These are phyloP conservation scores for Rossbeevera mucosa DNA, from an alignment of 768 basidiomycete genomes.

Conservation along the genomic window DNA sequence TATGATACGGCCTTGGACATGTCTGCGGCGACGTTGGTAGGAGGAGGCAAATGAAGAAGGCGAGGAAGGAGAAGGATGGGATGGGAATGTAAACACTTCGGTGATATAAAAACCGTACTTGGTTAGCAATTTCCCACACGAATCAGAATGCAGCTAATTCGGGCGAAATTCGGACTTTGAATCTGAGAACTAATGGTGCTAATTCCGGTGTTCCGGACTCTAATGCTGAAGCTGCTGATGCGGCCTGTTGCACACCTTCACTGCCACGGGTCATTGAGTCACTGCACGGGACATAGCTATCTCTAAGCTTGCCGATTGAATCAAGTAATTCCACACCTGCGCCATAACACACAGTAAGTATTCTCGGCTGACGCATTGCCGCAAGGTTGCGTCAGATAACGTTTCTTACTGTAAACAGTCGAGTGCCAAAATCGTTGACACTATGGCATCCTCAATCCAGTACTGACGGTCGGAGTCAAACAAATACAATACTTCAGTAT, in stretches of 20 bases:
- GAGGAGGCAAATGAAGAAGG: constrained; percentile 13
- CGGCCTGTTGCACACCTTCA: background rate
- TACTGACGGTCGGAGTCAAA: no score
- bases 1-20: constrained; percentile 55
- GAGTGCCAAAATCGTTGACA: no score
- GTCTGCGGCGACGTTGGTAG: constrained; percentile 19
- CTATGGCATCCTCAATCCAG: no score
- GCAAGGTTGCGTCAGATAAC: no score
- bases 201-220: no score
- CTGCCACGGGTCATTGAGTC: background rate
- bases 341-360: no score
- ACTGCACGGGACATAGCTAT: background rate
- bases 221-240: no score
- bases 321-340: background rate
- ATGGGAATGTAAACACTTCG: constrained; percentile 4
- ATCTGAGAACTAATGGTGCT: background rate
- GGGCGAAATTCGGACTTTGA: background rate
- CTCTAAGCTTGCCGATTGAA: background rate
- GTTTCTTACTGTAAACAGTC: no score
- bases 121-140: constrained; percentile 28
- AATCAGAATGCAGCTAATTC: constrained; percentile 1
- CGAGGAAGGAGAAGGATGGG: background rate
- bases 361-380: no score
- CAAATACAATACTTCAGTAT: no score
- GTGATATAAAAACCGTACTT: constrained; percentile 17